Evolutionary conservation across 305 asterid species (phyloP).

Genomic region (Euphrasia arctica): DNA sequence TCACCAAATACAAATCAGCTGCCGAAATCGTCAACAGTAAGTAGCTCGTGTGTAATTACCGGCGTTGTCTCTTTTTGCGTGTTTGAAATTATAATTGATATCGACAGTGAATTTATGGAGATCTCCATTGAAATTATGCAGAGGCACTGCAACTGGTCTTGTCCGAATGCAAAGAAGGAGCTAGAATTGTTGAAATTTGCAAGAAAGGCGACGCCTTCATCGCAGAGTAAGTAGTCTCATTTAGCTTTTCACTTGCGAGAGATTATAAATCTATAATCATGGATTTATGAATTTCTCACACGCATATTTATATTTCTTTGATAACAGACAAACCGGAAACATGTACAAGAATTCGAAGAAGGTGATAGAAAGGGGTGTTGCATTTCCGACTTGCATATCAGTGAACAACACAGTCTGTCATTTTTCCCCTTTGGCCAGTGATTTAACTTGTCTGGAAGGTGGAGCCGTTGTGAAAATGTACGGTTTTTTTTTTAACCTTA

Average conservation of each 20-base stretch:
- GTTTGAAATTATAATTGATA: not conserved
- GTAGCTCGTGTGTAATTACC: slow-evolving; percentile 15
- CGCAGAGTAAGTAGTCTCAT: slow-evolving; percentile 39
- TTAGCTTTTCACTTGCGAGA: no score
- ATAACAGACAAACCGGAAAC: slow-evolving; percentile 43
- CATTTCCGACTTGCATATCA: slow-evolving; percentile 63
- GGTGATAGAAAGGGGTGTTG: slow-evolving; percentile 60
- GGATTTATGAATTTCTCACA: not conserved
- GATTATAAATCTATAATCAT: slow-evolving; percentile 18
- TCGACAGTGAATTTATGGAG: not conserved
- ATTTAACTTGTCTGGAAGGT: slow-evolving; percentile 48
- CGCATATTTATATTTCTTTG: not conserved
- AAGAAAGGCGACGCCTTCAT: slow-evolving; percentile 51
- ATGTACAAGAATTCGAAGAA: slow-evolving; percentile 60
- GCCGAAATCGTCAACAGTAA: slow-evolving; percentile 52
- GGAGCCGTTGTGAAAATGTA: slow-evolving; percentile 75
- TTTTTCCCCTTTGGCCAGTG: slow-evolving; percentile 59
- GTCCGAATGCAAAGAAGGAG: slow-evolving; percentile 44
- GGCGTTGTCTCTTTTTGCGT: no score
- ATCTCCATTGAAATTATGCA: slow-evolving; percentile 24
- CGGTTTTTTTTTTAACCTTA: slow-evolving; percentile 4
- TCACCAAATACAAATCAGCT: slow-evolving; percentile 49
- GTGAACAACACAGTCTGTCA: slow-evolving; percentile 55
- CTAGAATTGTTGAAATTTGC: slow-evolving; percentile 44
- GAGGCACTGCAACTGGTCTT: slow-evolving; percentile 53